Evolutionary conservation across 192 early-diverging fungal species (phyloP).

Genomic region (Linnemannia elongata): DNA sequence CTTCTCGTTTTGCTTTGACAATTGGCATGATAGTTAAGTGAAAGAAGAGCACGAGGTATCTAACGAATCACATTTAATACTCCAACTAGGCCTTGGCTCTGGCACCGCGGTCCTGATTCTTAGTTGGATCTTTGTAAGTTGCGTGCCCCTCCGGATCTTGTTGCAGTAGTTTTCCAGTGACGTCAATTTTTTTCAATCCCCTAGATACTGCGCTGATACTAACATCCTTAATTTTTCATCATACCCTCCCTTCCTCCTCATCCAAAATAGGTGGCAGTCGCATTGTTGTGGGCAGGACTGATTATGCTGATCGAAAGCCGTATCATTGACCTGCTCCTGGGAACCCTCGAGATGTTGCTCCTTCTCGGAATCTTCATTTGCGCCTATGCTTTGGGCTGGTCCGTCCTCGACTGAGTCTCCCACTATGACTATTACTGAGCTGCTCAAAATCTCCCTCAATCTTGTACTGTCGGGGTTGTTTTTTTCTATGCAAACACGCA

Average conservation of each 20-base stretch:
- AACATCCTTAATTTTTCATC: neutral
- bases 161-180: too few species aligned
- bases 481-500: neutral
- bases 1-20: neutral
- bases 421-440: neutral
- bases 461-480: neutral
- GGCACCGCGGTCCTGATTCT: slow-evolving; percentile 22
- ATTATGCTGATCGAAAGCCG: slow-evolving; percentile 32
- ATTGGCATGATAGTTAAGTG: neutral
- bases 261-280: slow-evolving; percentile 12
- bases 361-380: slow-evolving; percentile 40
- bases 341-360: slow-evolving; percentile 32
- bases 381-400: slow-evolving; percentile 33
- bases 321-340: slow-evolving; percentile 21
- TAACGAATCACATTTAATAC: neutral
- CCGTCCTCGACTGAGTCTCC: neutral
- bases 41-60: neutral
- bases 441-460: neutral
- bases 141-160: neutral
- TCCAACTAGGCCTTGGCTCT: slow-evolving; percentile 18
- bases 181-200: neutral
- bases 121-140: slow-evolving; percentile 40
- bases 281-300: slow-evolving; percentile 25
- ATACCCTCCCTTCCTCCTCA: neutral
- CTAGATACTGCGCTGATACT: too few species aligned